These are phyloP conservation scores for Arthrobotrys sinensis DNA, from an alignment of 2,329 filamentous ascomycete genomes.

Conservation along the genomic window DNA sequence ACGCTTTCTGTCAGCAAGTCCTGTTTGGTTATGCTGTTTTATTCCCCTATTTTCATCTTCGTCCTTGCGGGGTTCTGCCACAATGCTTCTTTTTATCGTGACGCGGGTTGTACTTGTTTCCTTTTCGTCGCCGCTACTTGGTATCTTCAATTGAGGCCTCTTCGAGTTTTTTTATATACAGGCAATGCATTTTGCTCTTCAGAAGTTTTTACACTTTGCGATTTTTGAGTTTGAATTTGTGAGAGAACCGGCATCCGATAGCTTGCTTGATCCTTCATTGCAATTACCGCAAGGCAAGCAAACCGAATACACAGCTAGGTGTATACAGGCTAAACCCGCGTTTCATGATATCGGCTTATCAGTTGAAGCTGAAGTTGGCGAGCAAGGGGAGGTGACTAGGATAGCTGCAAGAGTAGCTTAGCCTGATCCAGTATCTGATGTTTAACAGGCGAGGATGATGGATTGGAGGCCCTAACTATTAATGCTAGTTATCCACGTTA, in stretches of 20 bases:
- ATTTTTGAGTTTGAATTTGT: not conserved
- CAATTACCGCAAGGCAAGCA: not conserved
- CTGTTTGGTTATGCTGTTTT: slow-evolving; percentile 16
- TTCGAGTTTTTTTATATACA: slow-evolving; percentile 29
- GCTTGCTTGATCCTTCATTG: not conserved
- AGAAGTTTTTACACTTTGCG: slow-evolving; percentile 8
- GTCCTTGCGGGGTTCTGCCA: slow-evolving; percentile 25
- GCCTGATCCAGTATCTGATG: slow-evolving; percentile 26
- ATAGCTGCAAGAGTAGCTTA: slow-evolving; percentile 26
- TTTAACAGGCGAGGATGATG: slow-evolving; percentile 13
- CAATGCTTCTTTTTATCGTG: slow-evolving; percentile 33
- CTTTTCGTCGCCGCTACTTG: slow-evolving; percentile 13
- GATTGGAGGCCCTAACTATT: slow-evolving; percentile 3
- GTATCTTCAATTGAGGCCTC: slow-evolving; percentile 4
- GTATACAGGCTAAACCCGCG: slow-evolving; percentile 27
- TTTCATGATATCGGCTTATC: slow-evolving; percentile 29
- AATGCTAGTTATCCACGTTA: slow-evolving; percentile 22
- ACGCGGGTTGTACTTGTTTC: slow-evolving; percentile 45
- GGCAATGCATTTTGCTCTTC: slow-evolving; percentile 39
- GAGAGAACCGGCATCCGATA: slow-evolving; percentile 8
- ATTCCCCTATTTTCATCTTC: slow-evolving; percentile 11
- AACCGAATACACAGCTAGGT: not conserved
- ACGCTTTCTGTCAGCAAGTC: slow-evolving; percentile 49
- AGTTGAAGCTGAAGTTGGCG: slow-evolving; percentile 16
- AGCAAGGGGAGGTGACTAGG: slow-evolving; percentile 22